These are phyloP conservation scores for Torulaspora quercuum DNA, from an alignment of 805 yeast genomes.

Conservation along the genomic window DNA sequence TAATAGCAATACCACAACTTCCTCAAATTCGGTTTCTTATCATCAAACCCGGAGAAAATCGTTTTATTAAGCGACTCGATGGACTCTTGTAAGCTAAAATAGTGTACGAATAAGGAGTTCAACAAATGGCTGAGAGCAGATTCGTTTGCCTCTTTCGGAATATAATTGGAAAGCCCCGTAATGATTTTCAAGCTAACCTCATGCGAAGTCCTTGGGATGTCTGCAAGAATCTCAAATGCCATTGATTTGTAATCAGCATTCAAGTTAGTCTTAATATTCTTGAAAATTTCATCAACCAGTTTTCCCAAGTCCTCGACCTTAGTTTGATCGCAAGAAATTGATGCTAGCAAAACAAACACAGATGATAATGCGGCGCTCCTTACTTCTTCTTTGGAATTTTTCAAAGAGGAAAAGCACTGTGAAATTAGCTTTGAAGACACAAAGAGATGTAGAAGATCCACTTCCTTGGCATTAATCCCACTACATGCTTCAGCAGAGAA, in stretches of 20 bases:
- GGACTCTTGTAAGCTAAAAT: constrained; percentile 33
- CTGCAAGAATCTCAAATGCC: constrained; percentile 45
- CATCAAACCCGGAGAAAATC: constrained; percentile 59
- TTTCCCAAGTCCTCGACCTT: constrained; percentile 32
- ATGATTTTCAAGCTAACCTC: constrained; percentile 41
- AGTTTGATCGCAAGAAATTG: constrained; percentile 22
- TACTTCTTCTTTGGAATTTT: constrained; percentile 67
- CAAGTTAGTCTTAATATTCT: constrained; percentile 55
- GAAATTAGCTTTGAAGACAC: constrained; percentile 47
- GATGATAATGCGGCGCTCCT: constrained; percentile 48
- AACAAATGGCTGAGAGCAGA: constrained; percentile 49
- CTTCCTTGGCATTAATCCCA: constrained; percentile 28
- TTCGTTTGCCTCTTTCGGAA: constrained; percentile 77
- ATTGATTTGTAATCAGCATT: constrained; percentile 63
- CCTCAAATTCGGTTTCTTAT: constrained; percentile 59
- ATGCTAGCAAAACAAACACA: constrained; percentile 26
- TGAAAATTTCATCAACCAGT: constrained; percentile 52
- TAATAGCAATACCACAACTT: constrained; percentile 63
- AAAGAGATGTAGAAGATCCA: constrained; percentile 45
- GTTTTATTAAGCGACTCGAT: constrained; percentile 30
- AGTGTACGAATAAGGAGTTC: constrained; percentile 47
- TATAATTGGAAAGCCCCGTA: constrained; percentile 46
- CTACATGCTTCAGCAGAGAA: constrained; percentile 49
- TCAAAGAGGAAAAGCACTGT: constrained; percentile 53
- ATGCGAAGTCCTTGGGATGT: constrained; percentile 29